These are phyloP conservation scores for Phytophthora pini DNA, from an alignment of 352 stramenopile genomes.

Conservation along the genomic window DNA sequence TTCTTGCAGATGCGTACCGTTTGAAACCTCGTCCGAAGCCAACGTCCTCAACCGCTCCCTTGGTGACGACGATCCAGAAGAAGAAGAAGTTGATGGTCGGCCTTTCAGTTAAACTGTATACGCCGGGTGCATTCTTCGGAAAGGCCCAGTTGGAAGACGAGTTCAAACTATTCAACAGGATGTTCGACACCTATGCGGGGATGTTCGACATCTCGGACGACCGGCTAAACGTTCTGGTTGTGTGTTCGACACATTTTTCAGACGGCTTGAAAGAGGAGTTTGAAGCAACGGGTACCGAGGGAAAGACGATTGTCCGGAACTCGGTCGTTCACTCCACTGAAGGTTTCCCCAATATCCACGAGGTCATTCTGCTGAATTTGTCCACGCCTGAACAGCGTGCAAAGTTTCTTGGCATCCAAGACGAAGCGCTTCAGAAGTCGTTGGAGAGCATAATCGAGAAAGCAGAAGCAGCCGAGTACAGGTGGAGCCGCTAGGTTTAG, in stretches of 20 bases:
- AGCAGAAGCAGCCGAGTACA: no score
- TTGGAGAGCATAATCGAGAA: not conserved
- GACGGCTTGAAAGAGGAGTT: not conserved
- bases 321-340: not conserved
- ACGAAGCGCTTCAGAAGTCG: not conserved
- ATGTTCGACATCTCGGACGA: not conserved
- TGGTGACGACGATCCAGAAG: not conserved
- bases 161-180: not conserved
- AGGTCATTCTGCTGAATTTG: slow-evolving; percentile 1
- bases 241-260: not conserved
- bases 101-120: not conserved
- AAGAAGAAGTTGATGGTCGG: not conserved
- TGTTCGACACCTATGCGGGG: not conserved
- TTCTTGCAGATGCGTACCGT: no score
- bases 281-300: not conserved
- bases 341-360: not conserved
- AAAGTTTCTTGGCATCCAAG: not conserved
- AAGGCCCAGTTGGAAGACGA: not conserved
- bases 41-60: no score
- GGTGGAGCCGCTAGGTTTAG: no score
- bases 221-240: not conserved
- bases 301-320: not conserved
- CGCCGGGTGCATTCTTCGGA: not conserved
- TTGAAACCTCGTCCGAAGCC: no score
- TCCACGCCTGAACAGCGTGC: not conserved